Percentiles rank a stretch among this genome's conserved stretches.
These are phyloP conservation scores for Acacia melanoxylon DNA, from an alignment of 306 rosid genomes.

Conservation along the genomic window DNA sequence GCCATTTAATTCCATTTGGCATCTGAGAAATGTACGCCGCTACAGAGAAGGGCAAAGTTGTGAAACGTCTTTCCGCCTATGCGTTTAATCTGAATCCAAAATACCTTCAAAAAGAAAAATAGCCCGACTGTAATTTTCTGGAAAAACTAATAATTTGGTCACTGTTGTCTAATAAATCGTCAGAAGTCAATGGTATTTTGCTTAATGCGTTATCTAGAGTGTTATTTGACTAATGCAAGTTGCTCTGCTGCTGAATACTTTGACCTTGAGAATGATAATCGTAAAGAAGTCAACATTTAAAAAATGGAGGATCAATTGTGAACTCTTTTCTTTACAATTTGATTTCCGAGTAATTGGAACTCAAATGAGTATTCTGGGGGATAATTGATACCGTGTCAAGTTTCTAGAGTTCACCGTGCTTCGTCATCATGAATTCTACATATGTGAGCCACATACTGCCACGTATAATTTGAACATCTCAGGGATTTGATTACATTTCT, in stretches of 20 bases:
- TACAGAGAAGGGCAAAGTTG: conserved; percentile 4
- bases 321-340: neutral
- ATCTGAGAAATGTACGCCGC: neutral
- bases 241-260: neutral
- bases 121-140: neutral
- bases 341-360: neutral
- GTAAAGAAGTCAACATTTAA: neutral
- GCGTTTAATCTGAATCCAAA: neutral
- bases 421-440: conserved; percentile 5
- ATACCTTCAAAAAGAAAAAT: neutral
- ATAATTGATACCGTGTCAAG: neutral
- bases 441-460: neutral
- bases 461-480: neutral
- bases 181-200: conserved; percentile 17
- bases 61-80: neutral
- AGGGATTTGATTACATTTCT: too few species aligned
- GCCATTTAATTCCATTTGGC: conserved; percentile 13
- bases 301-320: neutral
- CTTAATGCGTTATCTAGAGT: neutral
- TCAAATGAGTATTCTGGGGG: neutral
- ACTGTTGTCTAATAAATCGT: neutral
- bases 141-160: neutral
- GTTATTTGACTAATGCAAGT: neutral
- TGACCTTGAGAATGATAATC: conserved; percentile 16
- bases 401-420: conserved; percentile 1